These are phyloP conservation scores for Pseudocercospora fuligena DNA, from an alignment of 2,329 filamentous ascomycete species.

Conservation along the genomic window DNA sequence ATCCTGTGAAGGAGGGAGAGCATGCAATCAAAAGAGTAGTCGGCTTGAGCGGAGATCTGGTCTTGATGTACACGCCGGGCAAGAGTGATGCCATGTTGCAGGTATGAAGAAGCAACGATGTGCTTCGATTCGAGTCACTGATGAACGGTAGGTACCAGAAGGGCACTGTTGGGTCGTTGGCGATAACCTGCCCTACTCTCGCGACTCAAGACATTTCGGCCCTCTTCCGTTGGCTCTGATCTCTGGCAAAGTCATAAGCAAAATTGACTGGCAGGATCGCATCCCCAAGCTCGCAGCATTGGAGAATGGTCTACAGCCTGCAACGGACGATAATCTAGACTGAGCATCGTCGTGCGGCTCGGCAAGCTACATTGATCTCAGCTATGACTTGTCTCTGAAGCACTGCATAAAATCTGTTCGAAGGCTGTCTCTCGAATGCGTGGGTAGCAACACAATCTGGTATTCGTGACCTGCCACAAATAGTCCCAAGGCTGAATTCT, in stretches of 20 bases:
- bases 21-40: conserved; percentile 75
- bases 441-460: background rate
- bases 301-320: conserved; percentile 25
- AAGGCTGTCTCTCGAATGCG: background rate
- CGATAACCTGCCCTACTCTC: conserved; percentile 82
- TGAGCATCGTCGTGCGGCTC: background rate
- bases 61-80: conserved; percentile 66
- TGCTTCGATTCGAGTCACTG: background rate
- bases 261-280: conserved; percentile 24
- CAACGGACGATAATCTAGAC: conserved; percentile 24
- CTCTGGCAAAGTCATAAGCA: conserved; percentile 75
- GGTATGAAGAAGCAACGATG: conserved; percentile 49
- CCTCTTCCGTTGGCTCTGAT: conserved; percentile 85
- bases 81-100: conserved; percentile 62
- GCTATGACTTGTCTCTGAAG: background rate
- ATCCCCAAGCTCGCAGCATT: conserved; percentile 16
- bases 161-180: conserved; percentile 92
- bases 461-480: too few relatives aligned
- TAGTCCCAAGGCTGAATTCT: too few relatives aligned
- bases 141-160: conserved; percentile 70
- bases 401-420: background rate
- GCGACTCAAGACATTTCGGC: conserved; percentile 86
- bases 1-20: conserved; percentile 64
- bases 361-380: background rate
- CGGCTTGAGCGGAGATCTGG: conserved; percentile 67